Percentiles rank a stretch among this genome's conserved stretches.
phyloP scores from a whole-genome alignment of 192 early-diverging fungal species.

The Dissophora ornata region DNA sequence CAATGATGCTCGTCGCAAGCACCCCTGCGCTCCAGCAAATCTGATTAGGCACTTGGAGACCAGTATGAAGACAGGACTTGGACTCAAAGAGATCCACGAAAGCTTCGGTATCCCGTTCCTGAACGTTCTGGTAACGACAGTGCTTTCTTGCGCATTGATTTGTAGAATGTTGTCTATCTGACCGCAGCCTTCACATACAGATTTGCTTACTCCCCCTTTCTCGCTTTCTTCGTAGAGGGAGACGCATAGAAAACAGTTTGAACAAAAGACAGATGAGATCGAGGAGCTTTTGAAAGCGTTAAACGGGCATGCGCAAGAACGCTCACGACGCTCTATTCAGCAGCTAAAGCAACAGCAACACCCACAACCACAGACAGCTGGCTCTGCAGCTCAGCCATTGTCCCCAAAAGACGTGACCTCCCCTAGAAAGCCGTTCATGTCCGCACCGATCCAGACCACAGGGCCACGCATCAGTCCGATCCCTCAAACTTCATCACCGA shows the following conservation, averaged over 20 bases:
- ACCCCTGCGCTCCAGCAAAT: conserved; percentile 56
- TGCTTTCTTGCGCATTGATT: background rate
- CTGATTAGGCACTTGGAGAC: conserved; percentile 64
- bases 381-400: background rate
- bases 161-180: too few relatives aligned
- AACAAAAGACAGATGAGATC: conserved; percentile 63
- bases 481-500: conserved; percentile 24
- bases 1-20: conserved; percentile 12
- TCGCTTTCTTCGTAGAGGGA: conserved; percentile 54
- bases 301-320: conserved; percentile 27
- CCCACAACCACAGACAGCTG: background rate
- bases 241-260: conserved; percentile 65
- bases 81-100: conserved; percentile 64
- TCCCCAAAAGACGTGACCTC: conserved; percentile 3
- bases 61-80: conserved; percentile 64
- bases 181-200: too few relatives aligned
- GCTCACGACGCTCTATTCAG: background rate
- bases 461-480: conserved; percentile 17
- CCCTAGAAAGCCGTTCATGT: conserved; percentile 18
- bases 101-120: conserved; percentile 68
- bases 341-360: conserved; percentile 2
- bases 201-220: too few relatives aligned
- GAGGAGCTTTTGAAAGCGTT: conserved; percentile 55
- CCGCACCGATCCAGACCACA: conserved; percentile 25
- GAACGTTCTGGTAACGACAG: conserved; percentile 60